phyloP scores from a whole-genome alignment of 2,329 filamentous ascomycete species.

The Pestalotiopsis sp. region DNA sequence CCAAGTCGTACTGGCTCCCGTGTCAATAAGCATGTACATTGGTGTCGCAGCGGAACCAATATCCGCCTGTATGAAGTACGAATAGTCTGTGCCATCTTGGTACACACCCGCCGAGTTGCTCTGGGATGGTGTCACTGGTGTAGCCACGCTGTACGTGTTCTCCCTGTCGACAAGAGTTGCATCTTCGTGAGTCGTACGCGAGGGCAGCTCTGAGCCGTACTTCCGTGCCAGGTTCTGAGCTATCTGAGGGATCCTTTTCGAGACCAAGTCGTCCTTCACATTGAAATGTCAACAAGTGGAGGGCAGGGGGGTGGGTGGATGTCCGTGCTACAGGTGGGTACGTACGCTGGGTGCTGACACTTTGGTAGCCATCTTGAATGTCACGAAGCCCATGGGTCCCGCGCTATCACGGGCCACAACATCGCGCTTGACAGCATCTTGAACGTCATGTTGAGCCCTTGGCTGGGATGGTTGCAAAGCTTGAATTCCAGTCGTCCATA shows the following conservation, averaged over 20 bases:
- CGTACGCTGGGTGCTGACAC: conserved; percentile 36
- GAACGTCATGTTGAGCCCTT: background rate
- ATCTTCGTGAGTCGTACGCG: conserved; percentile 19
- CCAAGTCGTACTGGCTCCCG: conserved; percentile 77
- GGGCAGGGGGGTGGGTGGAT: background rate
- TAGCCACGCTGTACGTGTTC: conserved; percentile 51
- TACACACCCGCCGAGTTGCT: conserved; percentile 57
- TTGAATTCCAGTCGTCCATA: conserved; percentile 47
- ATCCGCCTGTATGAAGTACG: conserved; percentile 63
- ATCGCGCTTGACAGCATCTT: conserved; percentile 18
- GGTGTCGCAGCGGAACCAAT: conserved; percentile 58
- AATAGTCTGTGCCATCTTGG: conserved; percentile 68
- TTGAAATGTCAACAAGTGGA: conserved; percentile 19
- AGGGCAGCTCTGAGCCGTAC: conserved; percentile 33
- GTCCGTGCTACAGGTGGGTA: background rate
- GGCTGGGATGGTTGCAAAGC: conserved; percentile 54
- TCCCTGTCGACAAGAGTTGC: conserved; percentile 38
- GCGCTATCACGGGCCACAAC: conserved; percentile 7
- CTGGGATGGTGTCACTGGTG: conserved; percentile 47
- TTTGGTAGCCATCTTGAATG: conserved; percentile 44
- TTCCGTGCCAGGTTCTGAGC: conserved; percentile 43
- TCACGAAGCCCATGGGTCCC: conserved; percentile 32
- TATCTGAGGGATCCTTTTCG: conserved; percentile 40
- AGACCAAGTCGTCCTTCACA: conserved; percentile 36
- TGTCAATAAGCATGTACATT: conserved; percentile 67